Base-by-base conservation (phyloP, 352 stramenopile genomes). In the Elongisporangium senticosum region DNA sequence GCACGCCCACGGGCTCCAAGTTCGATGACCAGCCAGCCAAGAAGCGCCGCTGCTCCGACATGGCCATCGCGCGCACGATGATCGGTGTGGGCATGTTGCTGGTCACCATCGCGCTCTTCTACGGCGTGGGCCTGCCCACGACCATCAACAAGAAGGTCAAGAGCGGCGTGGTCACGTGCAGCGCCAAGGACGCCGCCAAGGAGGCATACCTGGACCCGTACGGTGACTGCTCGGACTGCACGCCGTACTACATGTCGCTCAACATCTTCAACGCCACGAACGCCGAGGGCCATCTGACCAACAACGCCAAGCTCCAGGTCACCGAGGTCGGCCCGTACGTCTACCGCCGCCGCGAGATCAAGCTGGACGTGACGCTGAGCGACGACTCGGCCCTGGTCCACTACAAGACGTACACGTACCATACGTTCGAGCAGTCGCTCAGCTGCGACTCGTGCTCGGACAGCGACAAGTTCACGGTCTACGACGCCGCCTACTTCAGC, bases 281-380 rank as follows among this genome's bases (percentile, higher is more conserved):
- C 33, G 54, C 55, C 7, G 37, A 54, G 47, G 61, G 22, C 11
- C 59, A 71, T 57, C 23, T 75, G 33, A 52, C 21, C 14, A 56
- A 58, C 4, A 69, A 65, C 20, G 67, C 43, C 21, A 72, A 69
- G 56, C 61, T 75, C 15, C 40, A 72, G 48, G 48, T 75, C 10
- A 17, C 47, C 20, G 67, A 75, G 26, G 48, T 75, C 19, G 67
- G 67, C 2, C 67, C 67, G 40, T 75, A 68, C 51, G 67, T 74
- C 15, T 71, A 80, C 61, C 71, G 70, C 55, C 68, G 73, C 1
- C 74, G 69, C 51, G 55, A 65, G 23, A 67, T 64, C 20, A 76
- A 56, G 55, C 40, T 68, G 43, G 61, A 71, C 58, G 54, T 71
- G 23, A 60, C 60, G 26, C 47, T 71, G 24, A 53, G 48, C 21